Evolutionary conservation across 73 alveolate genomes (phyloP), one percentile per base, ranked within the genome.

Genomic region (Paramecium sexaurelia): DNA sequence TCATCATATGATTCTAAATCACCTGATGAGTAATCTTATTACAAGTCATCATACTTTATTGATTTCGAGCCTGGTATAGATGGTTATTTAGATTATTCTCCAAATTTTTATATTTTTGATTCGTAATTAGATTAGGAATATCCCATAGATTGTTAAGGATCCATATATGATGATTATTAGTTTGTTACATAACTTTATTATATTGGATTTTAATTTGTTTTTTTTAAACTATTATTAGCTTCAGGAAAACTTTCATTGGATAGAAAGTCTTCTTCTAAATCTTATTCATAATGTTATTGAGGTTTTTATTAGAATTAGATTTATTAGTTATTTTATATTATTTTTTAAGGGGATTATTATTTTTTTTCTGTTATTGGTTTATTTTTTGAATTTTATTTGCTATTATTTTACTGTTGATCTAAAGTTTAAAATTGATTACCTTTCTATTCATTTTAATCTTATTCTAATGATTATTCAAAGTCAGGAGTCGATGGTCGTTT

Each of bases 401-500:
- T 61, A 61, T 3, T 32, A 27, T 3, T 26, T 61, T 61, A 5
- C 9, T 61, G 47, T 6, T 26, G 11, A 26, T 61, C 67, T 13
- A 17, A 51, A 9, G 8, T 45, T 61, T 61, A 61, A 3, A 45
- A 24, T 61, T 15, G 8, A 6, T 61, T 11, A 5, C 26, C 5
- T 61, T 22, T 61, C 10, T 22, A 13, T 61, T 71, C 10, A 33
- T 71, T 20, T 71, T 71, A 13, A 27, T 71, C 56, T 15, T 35
- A n/a, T 71, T 71, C 86, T 27, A 71, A 15, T 33, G 86, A 71
- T 33, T 61, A 61, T 29, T 73, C 87, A 7, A 73, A 73, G 1
- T 73, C 87, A 29, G 90, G 90, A 39, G 90, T 78, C 5, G 68
- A 78, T 40, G 90, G 90, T 40, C 90, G 1, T 40, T 37, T 40